phyloP scores from a whole-genome alignment of 352 stramenopile species.

The Phytopythium chamaehyphon region DNA sequence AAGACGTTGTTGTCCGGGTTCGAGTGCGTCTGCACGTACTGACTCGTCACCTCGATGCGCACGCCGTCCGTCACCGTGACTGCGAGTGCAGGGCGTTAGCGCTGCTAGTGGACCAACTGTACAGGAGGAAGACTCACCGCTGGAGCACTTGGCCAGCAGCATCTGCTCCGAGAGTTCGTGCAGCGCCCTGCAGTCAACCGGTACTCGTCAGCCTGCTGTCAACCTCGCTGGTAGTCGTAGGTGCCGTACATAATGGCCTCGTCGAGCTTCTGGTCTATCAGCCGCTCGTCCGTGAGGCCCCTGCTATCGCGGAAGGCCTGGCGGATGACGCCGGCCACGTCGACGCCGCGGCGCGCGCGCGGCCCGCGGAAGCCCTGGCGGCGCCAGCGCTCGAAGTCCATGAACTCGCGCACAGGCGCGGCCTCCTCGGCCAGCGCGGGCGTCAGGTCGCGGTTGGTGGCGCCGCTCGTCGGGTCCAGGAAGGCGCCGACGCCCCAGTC shows the following conservation, averaged over 20 bases:
- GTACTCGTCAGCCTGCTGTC: background rate
- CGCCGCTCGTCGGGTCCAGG: slow-evolving; percentile 19
- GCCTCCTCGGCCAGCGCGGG: slow-evolving; percentile 6
- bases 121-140: slow-evolving; percentile 25
- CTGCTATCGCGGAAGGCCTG: slow-evolving; percentile 40
- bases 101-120: background rate
- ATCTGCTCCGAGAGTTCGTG: slow-evolving; percentile 64
- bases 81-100: slow-evolving; percentile 9
- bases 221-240: slow-evolving; percentile 15
- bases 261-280: slow-evolving; percentile 47
- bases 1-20: slow-evolving; percentile 45
- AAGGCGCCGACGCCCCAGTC: slow-evolving; percentile 62
- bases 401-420: slow-evolving; percentile 32
- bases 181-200: slow-evolving; percentile 30
- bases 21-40: slow-evolving; percentile 57
- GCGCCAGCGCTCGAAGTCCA: slow-evolving; percentile 36
- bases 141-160: slow-evolving; percentile 66
- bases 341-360: slow-evolving; percentile 12
- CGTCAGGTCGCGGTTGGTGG: slow-evolving; percentile 5
- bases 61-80: slow-evolving; percentile 66
- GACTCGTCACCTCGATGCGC: slow-evolving; percentile 69
- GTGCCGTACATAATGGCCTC: slow-evolving; percentile 55
- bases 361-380: slow-evolving; percentile 33
- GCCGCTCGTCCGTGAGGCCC: slow-evolving; percentile 30
- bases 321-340: slow-evolving; percentile 35